These are phyloP conservation scores for Apium graveolens DNA, from an alignment of 129 eudicot genomes.

Conservation along the genomic window DNA sequence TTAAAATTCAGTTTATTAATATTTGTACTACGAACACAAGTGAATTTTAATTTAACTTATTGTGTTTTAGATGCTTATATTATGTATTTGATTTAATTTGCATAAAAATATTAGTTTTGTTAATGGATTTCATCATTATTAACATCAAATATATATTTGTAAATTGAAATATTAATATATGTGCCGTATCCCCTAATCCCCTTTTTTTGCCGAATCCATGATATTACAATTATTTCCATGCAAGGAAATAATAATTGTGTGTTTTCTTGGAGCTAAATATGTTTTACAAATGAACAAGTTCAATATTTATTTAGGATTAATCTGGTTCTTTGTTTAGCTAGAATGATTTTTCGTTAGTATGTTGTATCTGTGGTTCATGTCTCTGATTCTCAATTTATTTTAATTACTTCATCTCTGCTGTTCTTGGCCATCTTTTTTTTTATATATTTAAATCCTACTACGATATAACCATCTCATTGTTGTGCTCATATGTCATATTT, in stretches of 20 bases:
- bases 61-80: too few species aligned
- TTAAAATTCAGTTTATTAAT: too few species aligned
- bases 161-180: too few species aligned
- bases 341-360: neutral
- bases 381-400: neutral
- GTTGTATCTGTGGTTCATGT: neutral
- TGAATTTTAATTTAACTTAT: too few species aligned
- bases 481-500: neutral
- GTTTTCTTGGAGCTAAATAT: neutral
- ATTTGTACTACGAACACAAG: too few species aligned
- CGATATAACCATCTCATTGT: neutral
- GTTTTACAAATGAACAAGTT: neutral
- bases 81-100: too few species aligned
- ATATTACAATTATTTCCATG: neutral
- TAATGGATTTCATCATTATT: too few species aligned
- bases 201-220: too few species aligned
- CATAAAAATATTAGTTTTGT: too few species aligned
- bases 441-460: too few species aligned
- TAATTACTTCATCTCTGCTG: neutral
- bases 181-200: too few species aligned
- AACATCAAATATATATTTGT: too few species aligned
- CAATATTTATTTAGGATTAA: neutral
- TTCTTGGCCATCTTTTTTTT: neutral
- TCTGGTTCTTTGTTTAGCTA: neutral
- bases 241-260: neutral